phyloP scores from a whole-genome alignment of 805 yeast species.

The Saccharomycopsis capsularis region DNA sequence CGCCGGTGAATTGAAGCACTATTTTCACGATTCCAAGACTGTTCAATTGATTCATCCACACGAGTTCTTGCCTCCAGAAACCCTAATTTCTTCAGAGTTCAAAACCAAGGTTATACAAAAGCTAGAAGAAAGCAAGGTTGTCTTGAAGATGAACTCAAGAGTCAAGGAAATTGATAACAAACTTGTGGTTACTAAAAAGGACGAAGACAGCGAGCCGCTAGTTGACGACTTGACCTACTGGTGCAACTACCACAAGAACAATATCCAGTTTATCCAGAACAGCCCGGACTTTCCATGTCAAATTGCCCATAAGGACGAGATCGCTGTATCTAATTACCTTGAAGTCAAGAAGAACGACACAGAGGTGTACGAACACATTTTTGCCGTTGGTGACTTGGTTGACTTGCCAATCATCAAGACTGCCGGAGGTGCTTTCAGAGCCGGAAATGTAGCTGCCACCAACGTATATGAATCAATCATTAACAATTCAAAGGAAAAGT shows the following conservation, averaged over 20 bases:
- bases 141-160: conserved; percentile 28
- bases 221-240: conserved; percentile 31
- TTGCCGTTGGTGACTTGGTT: conserved; percentile 33
- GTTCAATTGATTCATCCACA: conserved; percentile 39
- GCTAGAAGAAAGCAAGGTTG: conserved; percentile 23
- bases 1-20: conserved; percentile 39
- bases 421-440: conserved; percentile 34
- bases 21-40: conserved; percentile 30
- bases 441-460: conserved; percentile 26
- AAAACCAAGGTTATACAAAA: conserved; percentile 18
- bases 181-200: conserved; percentile 22
- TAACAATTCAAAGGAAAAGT: neutral
- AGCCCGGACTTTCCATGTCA: conserved; percentile 24
- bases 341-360: conserved; percentile 22
- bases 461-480: conserved; percentile 23
- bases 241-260: conserved; percentile 33
- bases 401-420: conserved; percentile 33
- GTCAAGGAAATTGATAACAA: conserved; percentile 26
- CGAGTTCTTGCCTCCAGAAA: conserved; percentile 34
- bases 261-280: conserved; percentile 27
- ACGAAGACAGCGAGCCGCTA: conserved; percentile 24
- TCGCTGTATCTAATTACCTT: conserved; percentile 25
- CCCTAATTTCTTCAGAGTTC: conserved; percentile 24
- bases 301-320: conserved; percentile 25
- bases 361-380: conserved; percentile 24